Evolutionary conservation across 139 green algal genomes (phyloP).

Genomic region (Parachlorella kessleri): DNA sequence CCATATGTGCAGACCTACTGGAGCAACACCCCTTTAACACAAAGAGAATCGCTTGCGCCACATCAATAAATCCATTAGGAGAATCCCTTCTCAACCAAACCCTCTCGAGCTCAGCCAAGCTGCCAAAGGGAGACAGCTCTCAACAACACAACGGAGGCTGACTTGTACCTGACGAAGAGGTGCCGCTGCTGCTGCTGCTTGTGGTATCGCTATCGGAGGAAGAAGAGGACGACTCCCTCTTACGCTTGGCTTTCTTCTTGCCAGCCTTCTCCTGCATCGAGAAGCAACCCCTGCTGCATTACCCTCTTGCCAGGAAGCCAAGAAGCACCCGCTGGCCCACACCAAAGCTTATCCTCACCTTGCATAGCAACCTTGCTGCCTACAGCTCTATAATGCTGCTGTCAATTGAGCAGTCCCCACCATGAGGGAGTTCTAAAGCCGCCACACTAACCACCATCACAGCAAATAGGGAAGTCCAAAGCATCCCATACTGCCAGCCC

Average conservation of each 20-base stretch:
- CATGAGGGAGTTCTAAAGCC: no score
- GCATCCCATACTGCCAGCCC: no score
- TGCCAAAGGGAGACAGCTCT: no score
- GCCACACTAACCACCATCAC: no score
- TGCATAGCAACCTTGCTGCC: conserved; percentile 12
- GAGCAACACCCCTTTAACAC: background rate
- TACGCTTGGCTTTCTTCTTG: conserved; percentile 24
- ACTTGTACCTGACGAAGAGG: conserved; percentile 21
- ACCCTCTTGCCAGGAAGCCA: no score
- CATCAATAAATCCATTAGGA: background rate
- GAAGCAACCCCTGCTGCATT: no score
- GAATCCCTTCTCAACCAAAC: background rate
- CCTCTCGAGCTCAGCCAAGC: no score
- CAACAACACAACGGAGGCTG: no score
- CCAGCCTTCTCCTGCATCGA: conserved; percentile 33
- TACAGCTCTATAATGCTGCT: no score
- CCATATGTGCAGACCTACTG: no score
- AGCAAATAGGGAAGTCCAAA: no score
- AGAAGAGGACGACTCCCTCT: conserved; percentile 9
- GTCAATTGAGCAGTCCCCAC: no score
- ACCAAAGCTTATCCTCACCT: conserved; percentile 8
- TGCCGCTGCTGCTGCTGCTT: conserved; percentile 19
- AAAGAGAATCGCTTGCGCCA: background rate
- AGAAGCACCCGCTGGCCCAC: conserved; percentile 16
- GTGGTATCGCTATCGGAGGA: background rate